Percentiles rank a stretch among this genome's conserved stretches.
These are phyloP conservation scores for Solanum chmielewskii DNA, from an alignment of 257 asterid species.

Conservation along the genomic window DNA sequence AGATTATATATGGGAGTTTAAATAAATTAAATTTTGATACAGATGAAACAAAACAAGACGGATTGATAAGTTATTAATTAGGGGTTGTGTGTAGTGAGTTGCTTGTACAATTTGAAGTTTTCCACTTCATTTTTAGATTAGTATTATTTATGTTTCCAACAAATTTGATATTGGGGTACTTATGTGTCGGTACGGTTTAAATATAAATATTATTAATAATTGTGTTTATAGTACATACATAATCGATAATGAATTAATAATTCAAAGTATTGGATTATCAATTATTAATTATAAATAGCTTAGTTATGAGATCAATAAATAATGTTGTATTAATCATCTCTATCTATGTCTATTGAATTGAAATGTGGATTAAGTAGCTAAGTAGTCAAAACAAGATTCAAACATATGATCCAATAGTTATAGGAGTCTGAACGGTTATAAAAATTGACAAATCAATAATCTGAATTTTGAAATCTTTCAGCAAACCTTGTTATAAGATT, in stretches of 20 bases:
- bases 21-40: background rate
- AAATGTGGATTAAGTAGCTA: no score
- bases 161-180: background rate
- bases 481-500: background rate
- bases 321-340: background rate
- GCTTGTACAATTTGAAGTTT: background rate
- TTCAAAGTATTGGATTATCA: background rate
- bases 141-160: background rate
- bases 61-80: background rate
- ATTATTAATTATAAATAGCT: background rate
- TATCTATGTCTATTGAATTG: background rate
- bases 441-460: background rate
- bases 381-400: background rate
- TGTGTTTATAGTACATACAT: background rate
- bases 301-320: background rate
- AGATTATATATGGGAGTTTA: no score
- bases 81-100: background rate
- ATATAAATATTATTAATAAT: no score
- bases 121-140: background rate
- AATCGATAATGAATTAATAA: background rate
- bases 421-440: background rate
- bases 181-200: background rate
- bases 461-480: no score
- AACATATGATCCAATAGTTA: no score
- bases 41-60: no score